A percentile compares a stretch with the other conserved stretches of the same genome.
Conservation (phyloP, 306 rosid genomes). For the Rosa chinensis region DNA sequence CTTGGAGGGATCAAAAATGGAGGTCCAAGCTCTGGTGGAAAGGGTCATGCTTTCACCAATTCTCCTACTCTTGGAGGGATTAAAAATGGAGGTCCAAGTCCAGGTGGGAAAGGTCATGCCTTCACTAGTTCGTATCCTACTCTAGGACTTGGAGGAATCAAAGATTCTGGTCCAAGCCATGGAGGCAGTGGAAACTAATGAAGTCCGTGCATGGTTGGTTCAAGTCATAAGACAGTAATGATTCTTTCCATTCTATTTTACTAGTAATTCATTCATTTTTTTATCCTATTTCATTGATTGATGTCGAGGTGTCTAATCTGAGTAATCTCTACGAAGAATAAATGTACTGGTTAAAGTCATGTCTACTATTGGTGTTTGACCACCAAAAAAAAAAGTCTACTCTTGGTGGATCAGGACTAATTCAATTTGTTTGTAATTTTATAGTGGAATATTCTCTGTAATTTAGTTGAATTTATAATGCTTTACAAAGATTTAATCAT, state of each 20-base stretch:
- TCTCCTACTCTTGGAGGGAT: neutral
- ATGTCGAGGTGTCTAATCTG: neutral
- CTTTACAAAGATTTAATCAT: neutral
- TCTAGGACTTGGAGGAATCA: slow-evolving; percentile 15
- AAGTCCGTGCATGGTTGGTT: neutral
- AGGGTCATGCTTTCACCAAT: neutral
- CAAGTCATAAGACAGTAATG: neutral
- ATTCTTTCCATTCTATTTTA: neutral
- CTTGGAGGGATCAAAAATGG: neutral
- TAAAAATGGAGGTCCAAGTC: neutral
- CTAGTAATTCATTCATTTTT: neutral
- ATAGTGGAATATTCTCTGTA: neutral
- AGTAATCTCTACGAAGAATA: neutral
- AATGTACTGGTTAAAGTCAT: neutral
- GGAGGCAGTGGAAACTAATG: slow-evolving; percentile 1
- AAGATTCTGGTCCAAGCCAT: neutral
- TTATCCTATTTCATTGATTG: neutral
- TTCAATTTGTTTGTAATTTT: neutral
- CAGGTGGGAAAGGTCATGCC: slow-evolving; percentile 1
- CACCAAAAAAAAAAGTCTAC: neutral
- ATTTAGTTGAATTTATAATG: neutral
- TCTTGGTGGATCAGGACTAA: neutral
- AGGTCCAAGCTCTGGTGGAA: neutral
- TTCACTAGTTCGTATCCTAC: neutral
- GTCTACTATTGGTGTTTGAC: neutral